Evolutionary conservation across 2,329 filamentous ascomycete species (phyloP).

Genomic region (Septoria linicola): DNA sequence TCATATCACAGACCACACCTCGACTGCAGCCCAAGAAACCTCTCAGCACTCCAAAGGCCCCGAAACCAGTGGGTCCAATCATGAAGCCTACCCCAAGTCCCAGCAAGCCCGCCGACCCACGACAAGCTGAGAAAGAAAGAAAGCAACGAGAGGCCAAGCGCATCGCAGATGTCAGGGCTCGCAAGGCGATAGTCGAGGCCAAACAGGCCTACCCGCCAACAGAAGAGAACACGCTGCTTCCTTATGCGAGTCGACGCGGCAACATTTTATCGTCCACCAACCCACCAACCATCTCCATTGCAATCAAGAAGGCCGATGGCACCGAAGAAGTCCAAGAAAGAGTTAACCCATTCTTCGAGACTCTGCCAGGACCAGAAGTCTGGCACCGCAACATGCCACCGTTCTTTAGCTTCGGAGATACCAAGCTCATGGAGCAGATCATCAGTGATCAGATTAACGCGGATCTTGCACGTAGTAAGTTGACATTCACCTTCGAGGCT

Average conservation of each 20-base stretch:
- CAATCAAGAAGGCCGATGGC: constrained; percentile 2
- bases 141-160: constrained; percentile 1
- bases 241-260: constrained; percentile 9
- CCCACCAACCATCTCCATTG: constrained; percentile 15
- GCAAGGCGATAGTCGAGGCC: not conserved
- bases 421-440: constrained; percentile 31
- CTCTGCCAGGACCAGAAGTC: constrained; percentile 31
- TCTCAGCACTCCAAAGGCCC: no score
- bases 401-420: constrained; percentile 37
- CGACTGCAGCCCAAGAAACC: no score
- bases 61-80: no score
- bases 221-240: not conserved
- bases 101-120: not conserved
- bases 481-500: not conserved
- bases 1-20: no score
- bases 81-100: not conserved
- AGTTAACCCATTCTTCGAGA: constrained; percentile 33
- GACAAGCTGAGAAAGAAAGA: not conserved
- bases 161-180: not conserved
- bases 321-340: constrained; percentile 2
- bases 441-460: constrained; percentile 32
- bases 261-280: constrained; percentile 24
- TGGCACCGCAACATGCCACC: constrained; percentile 36
- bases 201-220: not conserved
- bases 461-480: constrained; percentile 33